Evolutionary conservation across 306 rosid species (phyloP), one percentile per base, ranked within the genome.

Genomic region (Lagenaria siceraria): DNA sequence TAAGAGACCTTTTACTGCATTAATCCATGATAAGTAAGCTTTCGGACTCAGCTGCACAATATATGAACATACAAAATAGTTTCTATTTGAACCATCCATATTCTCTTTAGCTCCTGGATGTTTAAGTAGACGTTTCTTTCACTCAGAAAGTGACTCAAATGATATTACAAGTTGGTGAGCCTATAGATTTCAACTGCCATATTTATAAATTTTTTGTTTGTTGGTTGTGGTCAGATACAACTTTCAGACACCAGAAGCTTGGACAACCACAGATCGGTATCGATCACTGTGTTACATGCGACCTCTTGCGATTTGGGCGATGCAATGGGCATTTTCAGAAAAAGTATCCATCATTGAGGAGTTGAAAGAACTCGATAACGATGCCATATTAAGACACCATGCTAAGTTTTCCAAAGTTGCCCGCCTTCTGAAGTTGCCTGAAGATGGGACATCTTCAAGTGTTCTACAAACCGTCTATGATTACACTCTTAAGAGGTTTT

Each of bases 241-340:
- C 73, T 94, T 94, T 77, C 98, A 94, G 84, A 94, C 96, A 25
- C 98, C 98, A 1, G 98, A 94, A 84, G 98, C 89, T 64, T 94
- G 98, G 98, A 87, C 75, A 66, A 85, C 86, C 5, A 52, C 78
- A 0, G 96, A 79, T 77, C 88, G 80, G 84, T 93, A 86, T 69
- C 82, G 98, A 82, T 90, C 98, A 25, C 49, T 93, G 48, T 79
- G 84, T 77, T 93, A 94, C 87, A 94, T 94, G 98, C 92, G 98
- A 48, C 98, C 98, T 68, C 86, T 94, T 62, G 97, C 97, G 25
- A 94, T 94, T 83, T 94, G 98, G 98, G 93, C 98, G 17, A 94
- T 94, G 96, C 98, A 94, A 60, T 94, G 98, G 97, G 97, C 90
- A 62, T 56, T 94, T 77, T 79, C 94, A 49, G 53, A 42, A 70